Percentiles rank a stretch among this genome's conserved stretches.
Evolutionary conservation across 805 yeast species (phyloP).

Genomic region (Hyphopichia homilentoma): DNA sequence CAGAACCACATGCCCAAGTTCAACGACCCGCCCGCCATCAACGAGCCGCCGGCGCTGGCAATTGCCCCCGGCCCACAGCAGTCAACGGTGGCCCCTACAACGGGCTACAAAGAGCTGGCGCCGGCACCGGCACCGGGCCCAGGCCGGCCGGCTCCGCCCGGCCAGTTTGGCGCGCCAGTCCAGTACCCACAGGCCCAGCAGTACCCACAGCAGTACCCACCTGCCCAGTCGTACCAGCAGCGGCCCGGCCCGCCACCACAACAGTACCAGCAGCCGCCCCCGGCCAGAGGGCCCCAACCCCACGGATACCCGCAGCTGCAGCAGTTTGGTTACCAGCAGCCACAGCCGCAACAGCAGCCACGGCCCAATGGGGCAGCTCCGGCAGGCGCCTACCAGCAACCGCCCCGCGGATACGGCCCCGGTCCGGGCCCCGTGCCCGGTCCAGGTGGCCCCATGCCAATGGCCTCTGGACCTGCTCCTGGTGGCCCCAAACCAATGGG

Average conservation of each 20-base stretch:
- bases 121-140: conserved; percentile 4
- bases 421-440: not conserved
- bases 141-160: conserved; percentile 8
- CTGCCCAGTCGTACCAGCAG: conserved; percentile 1
- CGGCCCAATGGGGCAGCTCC: no score
- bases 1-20: conserved; percentile 19
- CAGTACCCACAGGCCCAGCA: conserved; percentile 2
- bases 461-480: not conserved
- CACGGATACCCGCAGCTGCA: conserved; percentile 9
- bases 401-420: not conserved
- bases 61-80: conserved; percentile 5
- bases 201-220: conserved; percentile 4
- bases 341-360: no score
- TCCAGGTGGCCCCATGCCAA: not conserved
- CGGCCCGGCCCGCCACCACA: conserved; percentile 1
- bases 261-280: conserved; percentile 7
- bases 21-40: conserved; percentile 3
- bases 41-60: conserved; percentile 2
- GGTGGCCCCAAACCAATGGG: conserved; percentile 1
- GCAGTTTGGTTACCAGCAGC: conserved; percentile 10
- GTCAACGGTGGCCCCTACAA: conserved; percentile 4
- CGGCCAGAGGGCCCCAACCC: conserved; percentile 1
- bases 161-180: conserved; percentile 4
- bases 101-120: conserved; percentile 3
- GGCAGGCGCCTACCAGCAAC: no score